Conservation (phyloP, 2,329 filamentous ascomycete species). For the Tolypocladium album region DNA sequence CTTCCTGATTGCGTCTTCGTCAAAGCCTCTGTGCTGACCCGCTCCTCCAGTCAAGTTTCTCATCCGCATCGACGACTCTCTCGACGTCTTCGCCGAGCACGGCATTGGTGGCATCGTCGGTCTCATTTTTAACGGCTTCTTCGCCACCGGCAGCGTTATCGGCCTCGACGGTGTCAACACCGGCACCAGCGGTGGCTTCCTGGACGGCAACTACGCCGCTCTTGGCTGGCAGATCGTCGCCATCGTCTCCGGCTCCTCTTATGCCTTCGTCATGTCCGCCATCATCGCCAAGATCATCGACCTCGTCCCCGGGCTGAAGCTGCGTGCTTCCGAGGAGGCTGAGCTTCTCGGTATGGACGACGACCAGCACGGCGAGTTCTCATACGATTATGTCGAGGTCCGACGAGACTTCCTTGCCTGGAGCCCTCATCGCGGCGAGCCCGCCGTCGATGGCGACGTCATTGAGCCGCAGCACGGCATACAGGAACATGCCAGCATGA, state of each 20-base stretch:
- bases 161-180: constrained; percentile 70
- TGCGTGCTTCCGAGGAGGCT: constrained; percentile 70
- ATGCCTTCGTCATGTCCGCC: constrained; percentile 64
- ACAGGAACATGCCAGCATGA: constrained; percentile 45
- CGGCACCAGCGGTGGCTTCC: constrained; percentile 55
- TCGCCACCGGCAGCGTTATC: constrained; percentile 59
- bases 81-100: constrained; percentile 65
- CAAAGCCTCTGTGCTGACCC: constrained; percentile 1
- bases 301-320: constrained; percentile 64
- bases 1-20: background rate
- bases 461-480: constrained; percentile 62
- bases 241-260: constrained; percentile 54
- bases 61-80: constrained; percentile 56
- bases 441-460: constrained; percentile 44
- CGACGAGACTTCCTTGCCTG: constrained; percentile 80
- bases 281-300: constrained; percentile 67
- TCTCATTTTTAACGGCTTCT: constrained; percentile 63
- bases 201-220: constrained; percentile 64
- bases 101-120: constrained; percentile 59
- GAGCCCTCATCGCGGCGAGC: constrained; percentile 65
- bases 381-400: constrained; percentile 84
- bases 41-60: constrained; percentile 42
- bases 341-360: constrained; percentile 84
- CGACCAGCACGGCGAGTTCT: constrained; percentile 82
- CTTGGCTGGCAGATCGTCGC: constrained; percentile 75